phyloP scores from a whole-genome alignment of 2,329 filamentous ascomycete genomes.

The Diplodia intermedia region DNA sequence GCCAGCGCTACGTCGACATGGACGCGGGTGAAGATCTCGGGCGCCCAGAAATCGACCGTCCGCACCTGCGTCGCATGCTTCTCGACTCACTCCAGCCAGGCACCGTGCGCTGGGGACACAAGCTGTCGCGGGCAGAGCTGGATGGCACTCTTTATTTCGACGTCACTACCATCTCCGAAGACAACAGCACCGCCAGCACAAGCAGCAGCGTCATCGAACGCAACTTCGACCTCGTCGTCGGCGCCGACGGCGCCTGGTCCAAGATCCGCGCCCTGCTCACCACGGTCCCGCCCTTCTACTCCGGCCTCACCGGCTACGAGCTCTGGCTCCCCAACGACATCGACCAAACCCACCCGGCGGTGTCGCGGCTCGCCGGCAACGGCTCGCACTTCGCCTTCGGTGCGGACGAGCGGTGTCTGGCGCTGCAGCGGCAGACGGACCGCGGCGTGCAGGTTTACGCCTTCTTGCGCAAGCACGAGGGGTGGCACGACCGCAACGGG shows the following conservation, averaged over 20 bases:
- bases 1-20: constrained; percentile 40
- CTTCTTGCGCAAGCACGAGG: constrained; percentile 49
- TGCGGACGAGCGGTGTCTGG: constrained; percentile 48
- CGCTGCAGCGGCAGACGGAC: constrained; percentile 58
- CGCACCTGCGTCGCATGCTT: constrained; percentile 53
- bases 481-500: constrained; percentile 52
- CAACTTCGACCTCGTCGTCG: constrained; percentile 56
- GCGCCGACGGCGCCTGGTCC: constrained; percentile 58
- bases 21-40: constrained; percentile 39
- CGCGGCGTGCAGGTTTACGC: constrained; percentile 54
- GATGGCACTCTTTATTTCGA: constrained; percentile 23
- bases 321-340: constrained; percentile 52
- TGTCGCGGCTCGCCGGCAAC: constrained; percentile 55
- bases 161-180: neutral
- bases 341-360: constrained; percentile 51
- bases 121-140: constrained; percentile 1
- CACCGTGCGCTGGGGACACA: constrained; percentile 55
- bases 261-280: constrained; percentile 43
- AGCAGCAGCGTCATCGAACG: constrained; percentile 35
- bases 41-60: constrained; percentile 62
- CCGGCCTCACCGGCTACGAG: constrained; percentile 56
- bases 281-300: constrained; percentile 53
- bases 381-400: constrained; percentile 25
- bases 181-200: neutral
- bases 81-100: constrained; percentile 54